Conservation (phyloP, 164 flowering plant genomes). For the Platanus orientalis region DNA sequence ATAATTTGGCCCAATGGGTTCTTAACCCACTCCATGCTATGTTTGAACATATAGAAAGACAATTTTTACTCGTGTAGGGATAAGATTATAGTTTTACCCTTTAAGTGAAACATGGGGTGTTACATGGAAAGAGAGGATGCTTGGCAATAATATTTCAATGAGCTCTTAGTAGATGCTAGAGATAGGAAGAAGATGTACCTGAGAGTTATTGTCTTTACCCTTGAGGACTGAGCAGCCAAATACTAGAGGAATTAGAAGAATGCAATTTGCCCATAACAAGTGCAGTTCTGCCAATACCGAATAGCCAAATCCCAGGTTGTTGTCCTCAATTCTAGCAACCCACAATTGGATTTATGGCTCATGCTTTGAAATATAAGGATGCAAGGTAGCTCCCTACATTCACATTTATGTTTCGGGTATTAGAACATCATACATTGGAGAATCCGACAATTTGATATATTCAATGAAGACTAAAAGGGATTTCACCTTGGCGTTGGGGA, state of each 20-base stretch:
- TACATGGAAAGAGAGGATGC: too few relatives aligned
- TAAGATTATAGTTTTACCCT: too few relatives aligned
- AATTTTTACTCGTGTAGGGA: too few relatives aligned
- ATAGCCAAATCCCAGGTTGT: constrained; percentile 58
- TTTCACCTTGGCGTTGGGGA: too few relatives aligned
- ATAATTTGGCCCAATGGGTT: too few relatives aligned
- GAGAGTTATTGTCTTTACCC: constrained; percentile 5
- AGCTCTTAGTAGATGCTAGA: too few relatives aligned
- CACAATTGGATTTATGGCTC: constrained; percentile 64
- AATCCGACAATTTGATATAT: too few relatives aligned
- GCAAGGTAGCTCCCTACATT: constrained; percentile 66
- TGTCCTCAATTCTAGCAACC: constrained; percentile 40
- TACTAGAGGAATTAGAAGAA: constrained; percentile 44
- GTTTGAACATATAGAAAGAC: too few relatives aligned
- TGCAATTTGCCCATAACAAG: constrained; percentile 46
- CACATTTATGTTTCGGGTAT: background rate
- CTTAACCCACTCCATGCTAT: too few relatives aligned
- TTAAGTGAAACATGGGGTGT: too few relatives aligned
- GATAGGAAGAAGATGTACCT: constrained; percentile 8
- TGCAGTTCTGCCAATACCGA: constrained; percentile 47
- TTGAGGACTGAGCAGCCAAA: constrained; percentile 39
- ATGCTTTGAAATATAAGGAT: constrained; percentile 47
- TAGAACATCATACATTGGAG: background rate
- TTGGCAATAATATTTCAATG: too few relatives aligned
- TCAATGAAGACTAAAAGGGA: too few relatives aligned